Conservation (phyloP, 352 stramenopile species). For the Halophytophthora polymorphica region DNA sequence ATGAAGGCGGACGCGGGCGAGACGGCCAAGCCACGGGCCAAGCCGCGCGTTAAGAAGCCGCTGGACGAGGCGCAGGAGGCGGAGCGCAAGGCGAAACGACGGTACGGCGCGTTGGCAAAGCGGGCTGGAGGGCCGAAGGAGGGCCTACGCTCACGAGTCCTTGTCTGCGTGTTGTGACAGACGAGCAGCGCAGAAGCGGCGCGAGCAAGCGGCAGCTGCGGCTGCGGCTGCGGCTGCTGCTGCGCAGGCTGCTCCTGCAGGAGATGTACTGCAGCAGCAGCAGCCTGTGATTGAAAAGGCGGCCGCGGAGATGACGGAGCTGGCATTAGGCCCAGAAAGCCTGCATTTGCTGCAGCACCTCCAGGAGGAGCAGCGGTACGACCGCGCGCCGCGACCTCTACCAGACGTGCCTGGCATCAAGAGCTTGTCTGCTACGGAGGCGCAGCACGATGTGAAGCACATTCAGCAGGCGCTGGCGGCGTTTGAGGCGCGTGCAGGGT, state of each 20-base stretch:
- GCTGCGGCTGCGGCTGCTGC: conserved; percentile 14
- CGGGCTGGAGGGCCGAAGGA: too few species aligned
- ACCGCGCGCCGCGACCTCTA: conserved; percentile 42
- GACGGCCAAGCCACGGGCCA: conserved; percentile 12
- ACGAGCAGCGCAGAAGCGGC: conserved; percentile 50
- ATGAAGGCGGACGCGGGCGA: too few species aligned
- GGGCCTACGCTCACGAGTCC: conserved; percentile 7
- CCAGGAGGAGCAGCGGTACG: conserved; percentile 39
- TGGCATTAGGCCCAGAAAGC: conserved; percentile 23
- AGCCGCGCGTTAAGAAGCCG: conserved; percentile 22
- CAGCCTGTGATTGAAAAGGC: conserved; percentile 4
- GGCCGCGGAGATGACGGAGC: conserved; percentile 12
- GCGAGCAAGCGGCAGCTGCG: conserved; percentile 30
- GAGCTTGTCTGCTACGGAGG: conserved; percentile 43
- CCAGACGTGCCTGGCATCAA: conserved; percentile 60
- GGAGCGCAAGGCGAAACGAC: conserved; percentile 37
- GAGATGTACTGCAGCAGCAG: conserved; percentile 14
- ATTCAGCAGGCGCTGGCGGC: conserved; percentile 46
- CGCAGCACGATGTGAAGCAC: conserved; percentile 51
- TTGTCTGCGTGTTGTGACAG: conserved; percentile 18
- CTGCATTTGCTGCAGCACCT: conserved; percentile 32
- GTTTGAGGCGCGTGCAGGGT: conserved; percentile 38
- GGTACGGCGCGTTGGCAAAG: conserved; percentile 15
- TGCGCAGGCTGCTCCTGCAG: background rate
- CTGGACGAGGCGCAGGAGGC: conserved; percentile 11